Evolutionary conservation across 768 basidiomycete genomes (phyloP).

Genomic region (Phlebiopsis gigantea): DNA sequence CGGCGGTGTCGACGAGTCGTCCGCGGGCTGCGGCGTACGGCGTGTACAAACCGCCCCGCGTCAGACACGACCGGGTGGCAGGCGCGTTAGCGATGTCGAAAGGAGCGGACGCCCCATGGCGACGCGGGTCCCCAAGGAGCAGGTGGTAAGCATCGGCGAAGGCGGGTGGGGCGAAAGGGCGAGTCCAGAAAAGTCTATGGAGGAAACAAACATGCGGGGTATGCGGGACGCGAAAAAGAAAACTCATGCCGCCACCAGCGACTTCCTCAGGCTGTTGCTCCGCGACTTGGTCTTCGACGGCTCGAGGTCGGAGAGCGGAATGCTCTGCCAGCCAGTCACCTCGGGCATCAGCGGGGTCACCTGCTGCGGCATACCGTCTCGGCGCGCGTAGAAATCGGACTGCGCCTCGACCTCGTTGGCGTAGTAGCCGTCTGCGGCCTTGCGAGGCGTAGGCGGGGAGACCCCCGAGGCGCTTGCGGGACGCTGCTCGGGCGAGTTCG

Average conservation of each 20-base stretch:
- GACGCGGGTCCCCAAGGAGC: constrained; percentile 5
- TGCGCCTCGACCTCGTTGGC: constrained; percentile 12
- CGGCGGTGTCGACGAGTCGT: constrained; percentile 2
- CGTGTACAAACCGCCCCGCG: constrained; percentile 10
- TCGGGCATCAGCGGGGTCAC: constrained; percentile 20
- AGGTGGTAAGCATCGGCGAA: neutral
- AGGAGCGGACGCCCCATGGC: constrained; percentile 3
- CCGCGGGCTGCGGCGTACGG: neutral
- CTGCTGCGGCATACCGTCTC: constrained; percentile 6
- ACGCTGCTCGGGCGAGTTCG: constrained; percentile 17
- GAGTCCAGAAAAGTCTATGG: constrained; percentile 4
- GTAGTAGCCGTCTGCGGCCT: constrained; percentile 22
- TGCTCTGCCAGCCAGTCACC: constrained; percentile 31
- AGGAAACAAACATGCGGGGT: neutral
- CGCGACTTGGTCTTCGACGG: constrained; percentile 18
- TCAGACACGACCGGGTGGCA: constrained; percentile 3
- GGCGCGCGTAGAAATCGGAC: constrained; percentile 23
- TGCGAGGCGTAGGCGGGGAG: constrained; percentile 22
- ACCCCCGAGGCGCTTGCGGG: constrained; percentile 4
- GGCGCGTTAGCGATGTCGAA: constrained; percentile 1
- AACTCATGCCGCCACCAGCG: constrained; percentile 9
- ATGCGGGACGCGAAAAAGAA: neutral
- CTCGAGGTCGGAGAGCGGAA: constrained; percentile 25
- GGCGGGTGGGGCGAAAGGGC: neutral
- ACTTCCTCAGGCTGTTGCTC: constrained; percentile 17